Conservation (phyloP, 148 eudicot genomes). For the Vaccinium darrowii region DNA sequence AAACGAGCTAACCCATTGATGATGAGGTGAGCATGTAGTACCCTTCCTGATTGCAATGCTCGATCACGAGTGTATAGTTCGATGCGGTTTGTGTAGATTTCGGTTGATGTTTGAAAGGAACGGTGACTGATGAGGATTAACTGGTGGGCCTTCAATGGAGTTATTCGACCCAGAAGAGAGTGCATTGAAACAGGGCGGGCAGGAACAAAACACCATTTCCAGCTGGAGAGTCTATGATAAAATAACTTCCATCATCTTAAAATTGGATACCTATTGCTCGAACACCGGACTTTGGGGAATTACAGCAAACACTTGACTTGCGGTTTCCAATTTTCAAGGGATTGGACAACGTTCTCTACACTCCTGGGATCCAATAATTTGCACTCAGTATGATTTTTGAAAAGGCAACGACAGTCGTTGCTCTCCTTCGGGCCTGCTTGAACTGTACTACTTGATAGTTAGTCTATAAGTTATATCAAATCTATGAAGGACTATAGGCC, state of each 20-base stretch:
- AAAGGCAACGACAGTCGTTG: too few relatives aligned
- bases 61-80: constrained; percentile 41
- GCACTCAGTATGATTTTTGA: too few relatives aligned
- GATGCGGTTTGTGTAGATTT: constrained; percentile 44
- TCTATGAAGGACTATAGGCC: too few relatives aligned
- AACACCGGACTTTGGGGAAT: not conserved
- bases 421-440: too few relatives aligned
- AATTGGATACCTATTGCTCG: not conserved
- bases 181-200: constrained; percentile 12
- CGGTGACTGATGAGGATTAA: constrained; percentile 18
- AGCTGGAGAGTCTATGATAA: not conserved
- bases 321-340: not conserved
- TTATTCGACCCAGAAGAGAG: not conserved
- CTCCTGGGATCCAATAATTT: too few relatives aligned
- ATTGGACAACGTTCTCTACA: too few relatives aligned
- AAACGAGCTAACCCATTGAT: constrained; percentile 51
- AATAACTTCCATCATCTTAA: not conserved
- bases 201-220: constrained; percentile 10
- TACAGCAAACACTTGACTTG: not conserved
- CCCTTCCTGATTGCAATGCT: constrained; percentile 43
- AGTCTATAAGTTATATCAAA: too few relatives aligned
- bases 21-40: constrained; percentile 59
- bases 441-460: too few relatives aligned
- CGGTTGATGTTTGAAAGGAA: constrained; percentile 35
- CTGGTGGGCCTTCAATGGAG: not conserved